phyloP scores from a whole-genome alignment of 164 flowering plant genomes.

The Nymphaea colorata region DNA sequence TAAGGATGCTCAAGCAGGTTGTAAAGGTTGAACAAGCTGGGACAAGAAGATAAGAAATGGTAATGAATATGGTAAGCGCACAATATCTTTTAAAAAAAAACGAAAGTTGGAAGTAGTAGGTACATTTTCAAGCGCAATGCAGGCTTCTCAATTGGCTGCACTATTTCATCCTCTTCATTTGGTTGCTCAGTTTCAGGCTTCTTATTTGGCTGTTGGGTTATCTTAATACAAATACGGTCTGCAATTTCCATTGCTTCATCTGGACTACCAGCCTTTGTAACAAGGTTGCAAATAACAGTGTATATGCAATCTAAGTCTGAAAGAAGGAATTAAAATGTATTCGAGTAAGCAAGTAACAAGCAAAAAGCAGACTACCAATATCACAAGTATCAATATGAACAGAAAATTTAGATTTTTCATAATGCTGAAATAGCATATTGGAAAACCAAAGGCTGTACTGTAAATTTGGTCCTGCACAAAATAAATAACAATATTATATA shows the following conservation, averaged over 20 bases:
- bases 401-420: too few relatives aligned
- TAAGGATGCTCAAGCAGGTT: slow-evolving; percentile 74
- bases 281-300: slow-evolving; percentile 80
- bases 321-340: background rate
- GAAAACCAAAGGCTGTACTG: too few relatives aligned
- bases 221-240: slow-evolving; percentile 52
- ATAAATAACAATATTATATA: too few relatives aligned
- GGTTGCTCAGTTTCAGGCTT: slow-evolving; percentile 29
- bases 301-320: slow-evolving; percentile 85
- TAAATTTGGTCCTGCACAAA: too few relatives aligned
- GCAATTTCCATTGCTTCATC: slow-evolving; percentile 80
- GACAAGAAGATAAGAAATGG: slow-evolving; percentile 4
- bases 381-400: too few relatives aligned
- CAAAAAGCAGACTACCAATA: too few relatives aligned
- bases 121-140: slow-evolving; percentile 89
- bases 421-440: too few relatives aligned
- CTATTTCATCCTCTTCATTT: background rate
- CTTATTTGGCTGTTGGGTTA: slow-evolving; percentile 62
- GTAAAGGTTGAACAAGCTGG: slow-evolving; percentile 86
- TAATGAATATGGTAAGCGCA: slow-evolving; percentile 4
- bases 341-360: too few relatives aligned
- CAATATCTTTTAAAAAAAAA: background rate
- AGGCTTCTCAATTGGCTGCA: slow-evolving; percentile 75
- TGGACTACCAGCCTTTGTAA: slow-evolving; percentile 52
- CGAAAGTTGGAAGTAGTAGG: background rate